Conservation (phyloP, 2,329 filamentous ascomycete genomes). For the Cercospora sp. region DNA sequence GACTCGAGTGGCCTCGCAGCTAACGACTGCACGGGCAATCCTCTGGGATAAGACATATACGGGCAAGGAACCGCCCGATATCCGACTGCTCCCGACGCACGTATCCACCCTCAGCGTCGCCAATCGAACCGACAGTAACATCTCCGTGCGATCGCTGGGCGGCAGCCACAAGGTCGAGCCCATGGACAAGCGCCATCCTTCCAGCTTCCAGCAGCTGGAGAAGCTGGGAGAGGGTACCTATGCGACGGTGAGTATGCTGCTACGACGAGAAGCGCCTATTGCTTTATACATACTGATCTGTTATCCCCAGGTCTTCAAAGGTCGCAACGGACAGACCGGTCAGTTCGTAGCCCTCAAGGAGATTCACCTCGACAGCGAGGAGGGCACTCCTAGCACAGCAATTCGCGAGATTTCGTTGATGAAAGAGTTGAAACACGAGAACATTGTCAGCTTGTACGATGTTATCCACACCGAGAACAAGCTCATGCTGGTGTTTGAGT, state of each 20-base stretch:
- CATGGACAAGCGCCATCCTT: slow-evolving; percentile 95
- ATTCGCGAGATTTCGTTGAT: slow-evolving; percentile 98
- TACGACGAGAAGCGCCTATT: too few relatives aligned
- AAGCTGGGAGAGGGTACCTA: slow-evolving; percentile 98
- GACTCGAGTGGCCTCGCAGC: slow-evolving; percentile 19
- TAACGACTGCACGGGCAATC: slow-evolving; percentile 52
- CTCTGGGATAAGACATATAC: slow-evolving; percentile 54
- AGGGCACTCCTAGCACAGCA: slow-evolving; percentile 93
- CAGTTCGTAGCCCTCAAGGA: slow-evolving; percentile 97
- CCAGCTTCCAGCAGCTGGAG: slow-evolving; percentile 98
- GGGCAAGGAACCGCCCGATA: slow-evolving; percentile 46
- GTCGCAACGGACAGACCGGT: slow-evolving; percentile 92
- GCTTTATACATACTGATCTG: not conserved
- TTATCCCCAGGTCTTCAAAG: slow-evolving; percentile 84
- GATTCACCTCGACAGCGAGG: slow-evolving; percentile 97
- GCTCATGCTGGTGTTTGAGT: slow-evolving; percentile 98
- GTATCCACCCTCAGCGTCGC: slow-evolving; percentile 50
- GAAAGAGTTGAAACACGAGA: slow-evolving; percentile 99
- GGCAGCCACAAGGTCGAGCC: slow-evolving; percentile 43
- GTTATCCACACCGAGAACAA: slow-evolving; percentile 99
- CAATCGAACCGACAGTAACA: slow-evolving; percentile 53
- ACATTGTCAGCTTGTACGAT: slow-evolving; percentile 95
- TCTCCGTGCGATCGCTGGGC: slow-evolving; percentile 51
- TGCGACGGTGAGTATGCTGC: slow-evolving; percentile 69
- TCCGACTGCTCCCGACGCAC: slow-evolving; percentile 50